These are phyloP conservation scores for Nepenthes mirabilis DNA, from an alignment of 148 eudicot species.

Conservation along the genomic window DNA sequence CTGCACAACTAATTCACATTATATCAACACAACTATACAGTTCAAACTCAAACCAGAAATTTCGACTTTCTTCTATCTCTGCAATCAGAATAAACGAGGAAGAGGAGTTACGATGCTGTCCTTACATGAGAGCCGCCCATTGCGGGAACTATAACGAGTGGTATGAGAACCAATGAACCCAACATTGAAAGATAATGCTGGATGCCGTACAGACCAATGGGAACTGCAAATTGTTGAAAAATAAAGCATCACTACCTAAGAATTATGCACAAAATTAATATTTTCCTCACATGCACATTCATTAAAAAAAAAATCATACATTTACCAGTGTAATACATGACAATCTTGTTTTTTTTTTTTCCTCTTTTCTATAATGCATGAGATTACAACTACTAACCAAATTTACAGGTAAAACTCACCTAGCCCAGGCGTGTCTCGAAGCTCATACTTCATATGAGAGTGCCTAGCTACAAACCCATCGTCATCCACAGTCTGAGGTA, in stretches of 20 bases:
- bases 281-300: not conserved
- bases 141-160: conserved; percentile 88
- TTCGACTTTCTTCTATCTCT: not conserved
- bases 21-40: conserved; percentile 24
- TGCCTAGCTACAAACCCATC: conserved; percentile 59
- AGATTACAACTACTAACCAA: too few species aligned
- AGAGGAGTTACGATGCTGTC: conserved; percentile 8
- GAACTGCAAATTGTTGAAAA: conserved; percentile 40
- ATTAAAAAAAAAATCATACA: not conserved
- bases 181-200: conserved; percentile 84
- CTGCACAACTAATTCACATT: conserved; percentile 55
- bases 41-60: not conserved
- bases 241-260: not conserved
- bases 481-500: conserved; percentile 42
- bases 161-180: conserved; percentile 84
- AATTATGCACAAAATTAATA: not conserved
- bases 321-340: not conserved
- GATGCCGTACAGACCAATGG: conserved; percentile 77
- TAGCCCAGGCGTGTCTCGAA: conserved; percentile 85
- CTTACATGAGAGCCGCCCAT: conserved; percentile 96
- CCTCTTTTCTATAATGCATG: too few species aligned
- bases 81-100: conserved; percentile 1
- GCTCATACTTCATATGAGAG: conserved; percentile 88
- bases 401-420: conserved; percentile 27
- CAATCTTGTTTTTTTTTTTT: too few species aligned